phyloP scores from a whole-genome alignment of 2,329 filamentous ascomycete species.

The Anthostomella pinea region DNA sequence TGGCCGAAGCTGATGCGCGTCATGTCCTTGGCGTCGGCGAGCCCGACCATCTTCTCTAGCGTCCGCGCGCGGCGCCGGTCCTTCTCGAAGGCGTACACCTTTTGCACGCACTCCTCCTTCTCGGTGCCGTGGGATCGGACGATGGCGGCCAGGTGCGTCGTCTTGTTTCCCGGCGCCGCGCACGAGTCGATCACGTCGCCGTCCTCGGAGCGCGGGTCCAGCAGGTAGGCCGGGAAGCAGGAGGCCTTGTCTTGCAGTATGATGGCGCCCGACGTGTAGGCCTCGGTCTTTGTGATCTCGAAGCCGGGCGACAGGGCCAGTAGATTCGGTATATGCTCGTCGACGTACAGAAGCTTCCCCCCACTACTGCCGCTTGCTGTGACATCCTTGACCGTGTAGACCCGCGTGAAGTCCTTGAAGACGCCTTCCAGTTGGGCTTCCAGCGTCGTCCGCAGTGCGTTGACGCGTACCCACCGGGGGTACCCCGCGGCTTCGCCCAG shows the following conservation, averaged over 20 bases:
- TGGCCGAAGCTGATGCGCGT: slow-evolving; percentile 70
- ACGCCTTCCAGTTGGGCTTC: slow-evolving; percentile 71
- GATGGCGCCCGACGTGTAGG: slow-evolving; percentile 73
- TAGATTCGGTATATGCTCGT: slow-evolving; percentile 78
- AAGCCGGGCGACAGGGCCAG: slow-evolving; percentile 71
- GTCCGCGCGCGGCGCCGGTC: slow-evolving; percentile 69
- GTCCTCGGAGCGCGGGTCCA: slow-evolving; percentile 64
- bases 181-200: slow-evolving; percentile 89
- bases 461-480: slow-evolving; percentile 91
- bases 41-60: slow-evolving; percentile 78
- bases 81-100: slow-evolving; percentile 78
- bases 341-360: slow-evolving; percentile 63
- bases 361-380: slow-evolving; percentile 39
- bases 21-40: slow-evolving; percentile 66
- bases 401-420: slow-evolving; percentile 62
- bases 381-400: slow-evolving; percentile 55
- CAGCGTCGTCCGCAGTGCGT: slow-evolving; percentile 70
- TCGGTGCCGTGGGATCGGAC: slow-evolving; percentile 45
- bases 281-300: slow-evolving; percentile 69
- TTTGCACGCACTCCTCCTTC: slow-evolving; percentile 32
- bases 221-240: slow-evolving; percentile 88
- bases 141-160: slow-evolving; percentile 84
- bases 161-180: slow-evolving; percentile 95
- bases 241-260: slow-evolving; percentile 97
- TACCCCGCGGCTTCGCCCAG: slow-evolving; percentile 53